Evolutionary conservation across 2,329 filamentous ascomycete species (phyloP), one percentile per base, ranked within the genome.

Genomic region (Geosmithia putterillii): DNA sequence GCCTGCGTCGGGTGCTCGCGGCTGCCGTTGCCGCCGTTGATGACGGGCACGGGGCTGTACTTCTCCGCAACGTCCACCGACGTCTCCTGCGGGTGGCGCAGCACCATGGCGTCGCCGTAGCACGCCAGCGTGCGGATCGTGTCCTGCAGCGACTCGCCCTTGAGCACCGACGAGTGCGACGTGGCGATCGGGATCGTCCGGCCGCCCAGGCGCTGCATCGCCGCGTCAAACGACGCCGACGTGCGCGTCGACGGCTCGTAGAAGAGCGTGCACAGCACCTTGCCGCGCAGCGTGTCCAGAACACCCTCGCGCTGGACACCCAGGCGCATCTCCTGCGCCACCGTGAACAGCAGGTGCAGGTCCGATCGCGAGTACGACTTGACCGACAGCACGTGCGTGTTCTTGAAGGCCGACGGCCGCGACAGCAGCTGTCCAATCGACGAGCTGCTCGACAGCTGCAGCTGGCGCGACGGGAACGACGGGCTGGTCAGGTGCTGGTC

Each of bases 231-330:
- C 3, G 92, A 98, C 34, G 86, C 80, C 12, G 90, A 95, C 5
- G 92, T 98, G 44, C 92, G 79, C 3, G 92, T 98, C 1, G 90
- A 96, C 2, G 92, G 92, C 71, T 98, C 92, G 64, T 89, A 98
- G 75, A 98, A 98, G 69, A 98, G 79, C 2, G 86, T 92, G 66
- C 83, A 87, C 34, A 98, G 74, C 12, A 98, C 78, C 39, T 85
- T 81, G 22, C 89, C 88, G 54, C 84, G 86, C 48, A 98, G 78
- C 45, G 94, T 74, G 56, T 92, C 83, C 42, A 98, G 73, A 23
- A 92, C 84, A 46, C 92, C 92, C 55, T 94, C 83, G 41, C 89
- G 83, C 66, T 96, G 86, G 23, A 95, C 92, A 43, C 88, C 89
- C 17, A 95, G 76, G 23, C 90, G 85, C 89, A 98, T 96, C 67